Evolutionary conservation across 1,284 basidiomycete genomes (phyloP).

Genomic region (Trichosporon ovoides): DNA sequence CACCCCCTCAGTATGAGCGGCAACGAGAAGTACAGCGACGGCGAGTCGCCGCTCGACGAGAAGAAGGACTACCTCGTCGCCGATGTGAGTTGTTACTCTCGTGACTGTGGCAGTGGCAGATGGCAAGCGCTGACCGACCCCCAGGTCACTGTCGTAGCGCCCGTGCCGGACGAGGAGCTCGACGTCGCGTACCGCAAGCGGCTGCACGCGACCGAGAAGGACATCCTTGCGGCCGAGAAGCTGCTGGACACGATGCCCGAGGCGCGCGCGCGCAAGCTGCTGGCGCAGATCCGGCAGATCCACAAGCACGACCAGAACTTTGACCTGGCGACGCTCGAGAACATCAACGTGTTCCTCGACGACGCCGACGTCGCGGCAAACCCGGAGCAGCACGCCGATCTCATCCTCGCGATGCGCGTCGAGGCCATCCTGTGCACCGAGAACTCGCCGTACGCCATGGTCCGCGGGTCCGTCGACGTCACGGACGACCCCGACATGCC

Average conservation of each 20-base stretch:
- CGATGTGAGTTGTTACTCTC: background rate
- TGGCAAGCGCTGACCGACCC: background rate
- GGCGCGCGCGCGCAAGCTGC: conserved; percentile 16
- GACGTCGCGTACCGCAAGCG: background rate
- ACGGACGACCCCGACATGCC: conserved; percentile 72
- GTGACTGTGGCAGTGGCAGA: too few relatives aligned
- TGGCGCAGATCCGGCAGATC: conserved; percentile 22
- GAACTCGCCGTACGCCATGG: conserved; percentile 76
- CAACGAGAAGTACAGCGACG: background rate
- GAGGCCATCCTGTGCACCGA: conserved; percentile 38
- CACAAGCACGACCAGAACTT: conserved; percentile 39
- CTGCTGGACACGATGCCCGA: background rate
- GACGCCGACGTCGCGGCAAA: conserved; percentile 23
- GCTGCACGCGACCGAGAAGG: conserved; percentile 1
- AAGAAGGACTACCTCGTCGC: background rate
- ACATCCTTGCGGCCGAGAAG: background rate
- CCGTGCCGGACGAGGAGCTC: background rate
- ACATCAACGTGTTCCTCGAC: conserved; percentile 26
- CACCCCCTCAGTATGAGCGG: background rate
- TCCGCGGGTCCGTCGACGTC: conserved; percentile 72
- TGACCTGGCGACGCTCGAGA: conserved; percentile 16
- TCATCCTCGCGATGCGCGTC: conserved; percentile 33
- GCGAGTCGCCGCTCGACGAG: background rate
- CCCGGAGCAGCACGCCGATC: conserved; percentile 24
- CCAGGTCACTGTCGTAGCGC: background rate